Evolutionary conservation across 2,329 filamentous ascomycete genomes (phyloP), one percentile per base, ranked within the genome.

Genomic region (Ophiostoma quercus): DNA sequence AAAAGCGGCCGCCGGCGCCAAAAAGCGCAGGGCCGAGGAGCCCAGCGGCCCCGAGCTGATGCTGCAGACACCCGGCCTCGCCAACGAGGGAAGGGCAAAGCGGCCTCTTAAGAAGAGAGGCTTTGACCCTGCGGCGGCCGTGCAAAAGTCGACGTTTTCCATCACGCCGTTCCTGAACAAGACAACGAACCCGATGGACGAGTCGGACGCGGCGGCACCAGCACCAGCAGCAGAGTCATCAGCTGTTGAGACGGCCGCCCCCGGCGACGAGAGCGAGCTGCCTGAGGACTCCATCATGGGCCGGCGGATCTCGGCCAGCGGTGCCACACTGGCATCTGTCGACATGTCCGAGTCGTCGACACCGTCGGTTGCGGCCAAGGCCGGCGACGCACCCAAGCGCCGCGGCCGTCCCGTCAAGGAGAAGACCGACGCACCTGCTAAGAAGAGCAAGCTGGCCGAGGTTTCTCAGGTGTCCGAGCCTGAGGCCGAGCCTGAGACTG

Each of bases 121-220:
- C 66, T 78, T 82, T 37, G 85, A 88, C 25, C 84, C 86, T 51
- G 84, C 86, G 1, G 80, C 87, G 69, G 82, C 91, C 5, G 92
- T 91, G 39, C 92, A 96, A 76, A 97, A 97, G 79, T 97, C 94
- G 0, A 89, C 86, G 2, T 97, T 98, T 79, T 97, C 93, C 3
- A 92, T 97, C 73, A 98, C 94, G 0, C 94, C 94, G 0, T 97
- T 96, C 82, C 83, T 98, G 72, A 96, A 94, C 78, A 88, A 84
- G 78, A 82, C 78, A 5, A 77, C 84, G 72, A 89, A 83, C 73
- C 80, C 89, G 16, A 72, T 76, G 12, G 81, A 83, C 25, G 78
- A 79, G 0, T 77, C 78, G 2, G 71, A 74, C 4, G 76, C 51
- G 37, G 71, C 62, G 14, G 54, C 66, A 5, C 22, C 67, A 32